Percentiles rank a stretch among this genome's conserved stretches.
These are phyloP conservation scores for Umbilicaria muhlenbergii DNA, from an alignment of 495 filamentous ascomycete species.

Conservation along the genomic window DNA sequence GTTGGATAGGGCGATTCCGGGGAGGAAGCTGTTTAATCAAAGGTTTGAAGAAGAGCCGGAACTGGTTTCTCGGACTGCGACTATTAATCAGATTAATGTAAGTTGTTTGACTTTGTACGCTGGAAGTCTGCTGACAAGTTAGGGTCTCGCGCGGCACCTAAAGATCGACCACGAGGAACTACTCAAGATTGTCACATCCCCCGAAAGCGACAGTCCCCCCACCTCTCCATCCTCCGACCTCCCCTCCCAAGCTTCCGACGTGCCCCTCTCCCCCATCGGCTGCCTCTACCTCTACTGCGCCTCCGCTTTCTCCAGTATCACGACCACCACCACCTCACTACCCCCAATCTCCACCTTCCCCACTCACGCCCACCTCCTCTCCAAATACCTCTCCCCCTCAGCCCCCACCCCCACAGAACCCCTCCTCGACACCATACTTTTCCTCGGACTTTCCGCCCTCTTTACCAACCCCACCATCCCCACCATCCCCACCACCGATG, in stretches of 20 bases:
- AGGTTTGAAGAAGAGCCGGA: constrained; percentile 46
- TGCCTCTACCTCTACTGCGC: constrained; percentile 25
- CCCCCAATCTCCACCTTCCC: constrained; percentile 19
- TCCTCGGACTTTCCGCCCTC: constrained; percentile 22
- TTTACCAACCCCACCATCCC: background rate
- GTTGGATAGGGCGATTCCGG: constrained; percentile 41
- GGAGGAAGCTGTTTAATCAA: constrained; percentile 39
- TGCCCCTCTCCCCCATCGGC: constrained; percentile 15
- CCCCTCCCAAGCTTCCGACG: constrained; percentile 11
- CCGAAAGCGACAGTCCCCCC: background rate
- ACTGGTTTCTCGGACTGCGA: constrained; percentile 46
- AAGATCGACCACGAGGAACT: constrained; percentile 39
- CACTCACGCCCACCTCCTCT: constrained; percentile 20
- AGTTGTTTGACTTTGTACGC: constrained; percentile 14
- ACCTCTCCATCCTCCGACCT: constrained; percentile 15
- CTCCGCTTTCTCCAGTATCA: constrained; percentile 17
- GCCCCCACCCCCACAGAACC: constrained; percentile 21
- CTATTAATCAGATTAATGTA: constrained; percentile 66
- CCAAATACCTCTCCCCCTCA: constrained; percentile 16
- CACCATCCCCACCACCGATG: constrained; percentile 14
- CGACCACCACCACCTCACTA: background rate
- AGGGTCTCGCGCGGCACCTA: constrained; percentile 62
- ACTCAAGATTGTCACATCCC: constrained; percentile 24
- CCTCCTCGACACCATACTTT: constrained; percentile 29
- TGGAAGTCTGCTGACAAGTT: constrained; percentile 3